Percentiles rank a stretch among this genome's conserved stretches.
phyloP scores from a whole-genome alignment of 2,329 filamentous ascomycete species.

The Fusarium cyanostomum region DNA sequence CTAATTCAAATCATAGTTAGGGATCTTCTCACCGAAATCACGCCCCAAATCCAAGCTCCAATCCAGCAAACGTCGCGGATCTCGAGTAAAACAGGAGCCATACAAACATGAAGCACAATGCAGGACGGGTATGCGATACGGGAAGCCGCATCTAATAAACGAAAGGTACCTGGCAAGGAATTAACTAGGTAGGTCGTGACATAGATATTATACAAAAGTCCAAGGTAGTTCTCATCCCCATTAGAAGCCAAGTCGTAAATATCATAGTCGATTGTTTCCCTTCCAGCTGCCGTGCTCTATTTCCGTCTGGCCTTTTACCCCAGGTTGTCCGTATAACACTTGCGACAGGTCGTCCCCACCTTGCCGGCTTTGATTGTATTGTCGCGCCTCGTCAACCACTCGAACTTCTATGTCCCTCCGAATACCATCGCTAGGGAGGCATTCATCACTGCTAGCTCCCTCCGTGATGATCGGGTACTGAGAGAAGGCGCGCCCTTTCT shows the following conservation, averaged over 20 bases:
- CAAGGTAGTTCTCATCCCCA: no score
- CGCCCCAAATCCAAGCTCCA: no score
- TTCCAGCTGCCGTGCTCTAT: slow-evolving; percentile 3
- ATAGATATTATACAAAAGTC: no score
- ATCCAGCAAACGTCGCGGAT: no score
- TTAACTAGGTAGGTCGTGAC: not conserved
- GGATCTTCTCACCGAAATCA: no score
- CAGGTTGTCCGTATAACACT: slow-evolving; percentile 18
- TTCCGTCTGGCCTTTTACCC: slow-evolving; percentile 6
- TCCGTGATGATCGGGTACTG: slow-evolving; percentile 15
- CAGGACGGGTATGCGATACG: not conserved
- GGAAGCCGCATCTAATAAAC: not conserved
- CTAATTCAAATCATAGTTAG: no score
- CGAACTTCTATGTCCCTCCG: slow-evolving; percentile 23
- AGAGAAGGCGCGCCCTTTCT: slow-evolving; percentile 7
- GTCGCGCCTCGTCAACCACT: slow-evolving; percentile 4
- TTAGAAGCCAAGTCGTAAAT: not conserved
- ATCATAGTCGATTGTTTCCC: not conserved
- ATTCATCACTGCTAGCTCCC: slow-evolving; percentile 13
- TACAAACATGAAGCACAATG: no score
- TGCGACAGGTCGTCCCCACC: not conserved
- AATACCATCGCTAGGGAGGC: slow-evolving; percentile 12
- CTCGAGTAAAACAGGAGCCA: no score
- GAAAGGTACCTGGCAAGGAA: not conserved
- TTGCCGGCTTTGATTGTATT: not conserved